Percentiles rank a stretch among this genome's conserved stretches.
Evolutionary conservation across 495 filamentous ascomycete genomes (phyloP).

Genomic region (Talaromyces liani): DNA sequence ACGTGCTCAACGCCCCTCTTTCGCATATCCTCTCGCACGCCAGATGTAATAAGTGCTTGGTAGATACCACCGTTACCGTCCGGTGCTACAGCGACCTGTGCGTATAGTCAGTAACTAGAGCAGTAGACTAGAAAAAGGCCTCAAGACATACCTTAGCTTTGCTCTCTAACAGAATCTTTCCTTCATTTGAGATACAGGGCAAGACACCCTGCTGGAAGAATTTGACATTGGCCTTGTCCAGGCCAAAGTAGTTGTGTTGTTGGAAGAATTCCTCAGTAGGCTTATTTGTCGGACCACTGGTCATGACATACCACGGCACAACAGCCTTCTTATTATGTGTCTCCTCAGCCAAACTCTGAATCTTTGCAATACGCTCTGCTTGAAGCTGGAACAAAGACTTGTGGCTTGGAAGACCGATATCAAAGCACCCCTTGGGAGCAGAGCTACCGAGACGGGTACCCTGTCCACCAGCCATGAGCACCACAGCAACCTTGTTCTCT

Average conservation of each 20-base stretch:
- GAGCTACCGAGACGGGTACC: slow-evolving; percentile 92
- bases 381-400: slow-evolving; percentile 98
- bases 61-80: slow-evolving; percentile 98
- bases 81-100: slow-evolving; percentile 82
- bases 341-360: slow-evolving; percentile 78
- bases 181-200: slow-evolving; percentile 94
- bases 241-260: slow-evolving; percentile 82
- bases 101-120: slow-evolving; percentile 10
- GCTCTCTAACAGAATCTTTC: slow-evolving; percentile 89
- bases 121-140: background rate
- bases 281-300: slow-evolving; percentile 87
- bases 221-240: slow-evolving; percentile 74
- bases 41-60: slow-evolving; percentile 75
- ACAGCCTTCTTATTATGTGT: slow-evolving; percentile 59
- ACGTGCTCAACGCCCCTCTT: slow-evolving; percentile 88
- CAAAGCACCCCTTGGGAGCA: slow-evolving; percentile 91
- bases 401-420: slow-evolving; percentile 84
- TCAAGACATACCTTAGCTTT: slow-evolving; percentile 63
- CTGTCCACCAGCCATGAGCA: slow-evolving; percentile 95
- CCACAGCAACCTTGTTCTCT: slow-evolving; percentile 85
- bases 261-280: slow-evolving; percentile 92
- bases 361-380: slow-evolving; percentile 81
- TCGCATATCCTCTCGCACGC: slow-evolving; percentile 82
- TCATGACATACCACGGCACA: slow-evolving; percentile 99
- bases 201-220: slow-evolving; percentile 98